Base-by-base conservation (phyloP, 306 rosid species). In the Crotalaria pallida region DNA sequence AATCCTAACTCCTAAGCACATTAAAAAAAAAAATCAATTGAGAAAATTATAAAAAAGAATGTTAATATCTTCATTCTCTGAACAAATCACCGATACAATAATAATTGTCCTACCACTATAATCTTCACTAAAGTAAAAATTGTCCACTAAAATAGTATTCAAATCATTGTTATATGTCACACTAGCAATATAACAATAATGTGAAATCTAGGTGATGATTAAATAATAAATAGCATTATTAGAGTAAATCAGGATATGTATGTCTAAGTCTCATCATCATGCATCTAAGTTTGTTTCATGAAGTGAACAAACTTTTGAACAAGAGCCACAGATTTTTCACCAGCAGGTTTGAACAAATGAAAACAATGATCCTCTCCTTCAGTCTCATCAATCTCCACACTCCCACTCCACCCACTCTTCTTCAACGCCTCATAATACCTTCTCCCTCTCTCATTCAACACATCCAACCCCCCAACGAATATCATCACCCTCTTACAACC, bases 371-470 rank as follows among this genome's bases (percentile, higher is more conserved):
- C 64, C 52, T 82, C 92, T 0, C 75, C 89, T 11, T 41, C 47
- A 0, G 75, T 64, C 40, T 79, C 89, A 29, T 47, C 68, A 8
- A 79, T 23, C 1, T 79, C 83, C 26, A 79, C 75, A 0, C 3
- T 21, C 0, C 87, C 90, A 2, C 12, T 53, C 88, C 94, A 83
- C 23, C 84, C 84, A 49, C 81, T 74, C 9, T 59, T 78, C 47
- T 63, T 75, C 79, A 85, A 7, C 0, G 69, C 67, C 24, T 87
- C 84, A 2, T 44, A 50, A 23, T 85, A 85, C 16, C n/a, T 43
- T 63, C 48, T 1, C 0, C 85, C 85, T 3, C 87, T 62, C 0
- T 76, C 83, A 15, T 19, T 58, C 60, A 84, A 5, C 18, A 19
- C 36, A 50, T 85, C 89, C 10, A 66, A 69, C 76, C 58, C 86